Evolutionary conservation across 176 grass and related monocot genomes (phyloP), one percentile per base, ranked within the genome.

Genomic region (Bolboschoenus planiculmis): DNA sequence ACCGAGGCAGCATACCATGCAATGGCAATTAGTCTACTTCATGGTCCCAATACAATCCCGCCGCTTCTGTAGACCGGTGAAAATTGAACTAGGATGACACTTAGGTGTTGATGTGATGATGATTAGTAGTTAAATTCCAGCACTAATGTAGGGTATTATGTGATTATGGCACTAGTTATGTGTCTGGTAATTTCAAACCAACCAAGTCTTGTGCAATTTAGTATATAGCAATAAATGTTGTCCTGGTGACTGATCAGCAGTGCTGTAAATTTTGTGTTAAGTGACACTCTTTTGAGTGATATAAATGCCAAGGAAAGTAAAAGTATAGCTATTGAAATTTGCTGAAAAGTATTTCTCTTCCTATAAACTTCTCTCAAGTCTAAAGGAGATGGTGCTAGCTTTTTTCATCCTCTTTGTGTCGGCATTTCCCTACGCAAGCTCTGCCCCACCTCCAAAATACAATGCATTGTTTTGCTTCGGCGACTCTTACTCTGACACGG

Each of bases 1-100:
- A 97, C 93, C 7, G 91, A 97, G 88, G 88, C 88, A 4, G 93
- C 88, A 50, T 96, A 96, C 82, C 93, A 60, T 72, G 84, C 90
- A 63, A 93, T 96, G 58, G 90, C 93, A 59, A 68, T 63, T 47
- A 91, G 81, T 84, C 86, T 92, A 56, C 90, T 96, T 72, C 51
- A 87, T 2, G 90, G 90, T 4, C 88, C 88, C 27, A 90, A 92
- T 89, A 91, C 80, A 7, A 89, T 54, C 60, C 93, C 93, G 9
- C 84, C 86, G 67, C 86, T 96, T 7, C 46, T 93, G 58, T 0
- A 81, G 37, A 81, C 23, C 2, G 20, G 29, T n/a, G 10, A 43
- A 58, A 60, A 81, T 40, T 81, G 48, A 81, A 59, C 6, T 60
- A 42, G 30, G 2, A 61, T 56, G 34, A 18, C 16, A 10, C 0